phyloP scores from a whole-genome alignment of 768 basidiomycete species.

The Hirschioporus abietinus region DNA sequence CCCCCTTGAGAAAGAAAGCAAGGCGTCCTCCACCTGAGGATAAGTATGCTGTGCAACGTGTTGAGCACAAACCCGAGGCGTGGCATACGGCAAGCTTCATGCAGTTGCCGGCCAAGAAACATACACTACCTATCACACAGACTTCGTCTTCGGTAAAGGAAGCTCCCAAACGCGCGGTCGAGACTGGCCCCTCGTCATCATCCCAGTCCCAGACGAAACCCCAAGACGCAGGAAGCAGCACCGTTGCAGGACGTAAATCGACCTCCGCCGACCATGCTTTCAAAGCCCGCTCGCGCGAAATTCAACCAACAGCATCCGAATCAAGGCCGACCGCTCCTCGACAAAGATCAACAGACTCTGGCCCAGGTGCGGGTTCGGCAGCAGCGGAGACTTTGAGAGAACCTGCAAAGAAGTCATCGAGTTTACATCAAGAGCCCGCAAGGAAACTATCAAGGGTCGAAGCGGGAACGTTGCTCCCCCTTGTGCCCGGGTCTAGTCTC shows the following conservation, averaged over 20 bases:
- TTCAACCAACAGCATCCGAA: neutral
- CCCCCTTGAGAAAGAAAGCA: neutral
- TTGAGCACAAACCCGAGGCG: neutral
- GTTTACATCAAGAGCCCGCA: neutral
- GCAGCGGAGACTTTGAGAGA: neutral
- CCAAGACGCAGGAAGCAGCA: neutral
- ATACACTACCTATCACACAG: neutral
- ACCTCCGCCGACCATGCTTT: no score
- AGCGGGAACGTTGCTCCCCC: neutral
- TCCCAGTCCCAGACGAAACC: neutral
- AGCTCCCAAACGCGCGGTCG: neutral
- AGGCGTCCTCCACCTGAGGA: neutral
- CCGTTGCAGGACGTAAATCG: neutral
- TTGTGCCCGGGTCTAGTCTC: neutral
- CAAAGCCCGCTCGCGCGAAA: neutral
- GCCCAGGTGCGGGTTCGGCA: neutral
- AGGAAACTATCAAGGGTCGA: neutral
- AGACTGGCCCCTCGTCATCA: neutral
- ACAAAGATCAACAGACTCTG: neutral
- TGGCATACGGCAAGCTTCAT: constrained; percentile 1
- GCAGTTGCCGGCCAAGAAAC: neutral
- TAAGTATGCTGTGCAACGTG: neutral
- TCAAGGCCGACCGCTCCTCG: neutral
- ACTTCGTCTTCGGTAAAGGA: neutral
- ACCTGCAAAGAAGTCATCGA: neutral